Evolutionary conservation across 192 early-diverging fungal species (phyloP).

Genomic region (Glomus cerebriforme): DNA sequence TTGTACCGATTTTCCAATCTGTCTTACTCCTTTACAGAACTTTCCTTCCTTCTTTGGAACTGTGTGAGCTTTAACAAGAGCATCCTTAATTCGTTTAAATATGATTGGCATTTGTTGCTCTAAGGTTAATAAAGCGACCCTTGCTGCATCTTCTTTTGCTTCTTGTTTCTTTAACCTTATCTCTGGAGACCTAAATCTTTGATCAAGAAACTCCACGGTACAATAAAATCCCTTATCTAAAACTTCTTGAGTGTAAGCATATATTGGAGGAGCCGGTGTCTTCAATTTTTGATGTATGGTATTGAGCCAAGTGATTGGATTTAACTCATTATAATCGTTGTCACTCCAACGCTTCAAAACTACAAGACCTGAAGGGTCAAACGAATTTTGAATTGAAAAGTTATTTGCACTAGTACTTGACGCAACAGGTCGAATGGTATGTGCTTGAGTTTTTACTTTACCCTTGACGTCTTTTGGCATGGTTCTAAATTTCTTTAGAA

Average conservation of each 20-base stretch:
- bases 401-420: not conserved
- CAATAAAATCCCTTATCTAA: not conserved
- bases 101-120: not conserved
- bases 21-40: not conserved
- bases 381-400: not conserved
- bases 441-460: not conserved
- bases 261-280: slow-evolving; percentile 6
- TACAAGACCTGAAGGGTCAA: not conserved
- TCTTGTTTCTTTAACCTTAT: slow-evolving; percentile 17
- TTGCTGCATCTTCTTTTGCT: slow-evolving; percentile 25
- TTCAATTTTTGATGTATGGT: slow-evolving; percentile 27
- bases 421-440: not conserved
- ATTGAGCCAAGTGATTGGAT: slow-evolving; percentile 15
- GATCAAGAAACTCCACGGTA: slow-evolving; percentile 6
- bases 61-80: not conserved
- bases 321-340: not conserved
- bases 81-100: not conserved
- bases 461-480: not conserved
- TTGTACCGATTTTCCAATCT: not conserved
- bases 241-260: not conserved
- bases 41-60: not conserved
- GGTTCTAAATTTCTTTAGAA: too few species aligned
- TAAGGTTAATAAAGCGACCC: not conserved
- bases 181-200: slow-evolving; percentile 2
- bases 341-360: not conserved